Evolutionary conservation across 768 basidiomycete genomes (phyloP), one percentile per base, ranked within the genome.

Genomic region (Trichaptum fuscoviolaceum): DNA sequence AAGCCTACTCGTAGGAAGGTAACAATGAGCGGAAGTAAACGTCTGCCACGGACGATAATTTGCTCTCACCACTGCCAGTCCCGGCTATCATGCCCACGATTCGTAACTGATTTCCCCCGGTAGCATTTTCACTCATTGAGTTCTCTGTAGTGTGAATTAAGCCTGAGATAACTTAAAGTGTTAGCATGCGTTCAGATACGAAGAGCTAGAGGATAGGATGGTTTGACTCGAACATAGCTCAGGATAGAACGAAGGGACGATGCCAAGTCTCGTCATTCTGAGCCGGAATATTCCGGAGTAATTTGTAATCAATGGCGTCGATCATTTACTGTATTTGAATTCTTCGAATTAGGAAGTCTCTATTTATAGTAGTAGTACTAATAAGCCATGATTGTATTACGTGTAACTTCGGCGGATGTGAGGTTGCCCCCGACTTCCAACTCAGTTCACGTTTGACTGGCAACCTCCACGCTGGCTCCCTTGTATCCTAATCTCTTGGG

Each of bases 61-160:
- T 34, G 27, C n/a, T 67, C 83, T 68, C 71, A 87, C 87, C 87
- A 67, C 87, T 88, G 26, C 86, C 87, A 62, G 86, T 78, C 60
- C 87, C 87, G 58, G 85, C 85, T 62, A 87, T 69, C 24, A 82
- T 83, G 18, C 87, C 87, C 57, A 83, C 84, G 42, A 87, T 72
- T 65, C 86, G 79, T 63, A 87, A 70, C 66, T 81, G 79, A 63
- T 75, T 73, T 66, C 73, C 69, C 10, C 74, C 69, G 57, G n/a
- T 2, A 35, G 63, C 63, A 35, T 36, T 35, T 17, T 63, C 34
- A 17, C 34, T 26, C 63, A 63, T 63, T 61, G 25, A 8, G 59
- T 34, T 52, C 10, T 52, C 42, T 52, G 42, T 8, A 2, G 42
- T 52, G 42, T 52, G 10, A 4, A 12, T 2, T 52, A 5, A 2